phyloP scores from a whole-genome alignment of 2,329 filamentous ascomycete genomes.

The Pseudocercospora musae region DNA sequence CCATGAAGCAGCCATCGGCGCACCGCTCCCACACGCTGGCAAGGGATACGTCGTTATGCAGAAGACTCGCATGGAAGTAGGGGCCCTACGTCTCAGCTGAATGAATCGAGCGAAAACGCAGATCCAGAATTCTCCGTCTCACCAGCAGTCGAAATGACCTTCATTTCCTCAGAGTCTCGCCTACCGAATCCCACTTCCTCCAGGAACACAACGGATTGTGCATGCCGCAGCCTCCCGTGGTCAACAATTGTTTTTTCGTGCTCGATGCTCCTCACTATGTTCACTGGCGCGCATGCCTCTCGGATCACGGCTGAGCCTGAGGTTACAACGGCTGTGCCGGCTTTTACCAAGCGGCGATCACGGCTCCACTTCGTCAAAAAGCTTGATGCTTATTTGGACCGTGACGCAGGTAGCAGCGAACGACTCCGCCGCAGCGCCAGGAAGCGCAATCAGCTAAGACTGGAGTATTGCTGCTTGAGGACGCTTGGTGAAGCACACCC shows the following conservation, averaged over 20 bases:
- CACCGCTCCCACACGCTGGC: not conserved
- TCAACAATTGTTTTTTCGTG: not conserved
- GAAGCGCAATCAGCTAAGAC: not conserved
- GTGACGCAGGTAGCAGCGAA: not conserved
- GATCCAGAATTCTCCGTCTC: not conserved
- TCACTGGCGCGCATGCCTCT: not conserved
- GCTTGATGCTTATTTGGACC: constrained; percentile 1
- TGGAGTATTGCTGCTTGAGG: not conserved
- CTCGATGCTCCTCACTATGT: not conserved
- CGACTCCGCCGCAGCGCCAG: not conserved
- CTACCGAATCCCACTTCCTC: not conserved
- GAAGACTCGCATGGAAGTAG: not conserved
- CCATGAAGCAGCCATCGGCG: not conserved
- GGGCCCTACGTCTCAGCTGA: not conserved
- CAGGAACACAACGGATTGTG: not conserved
- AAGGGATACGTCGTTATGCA: not conserved
- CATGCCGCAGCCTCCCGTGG: not conserved
- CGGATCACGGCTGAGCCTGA: constrained; percentile 1
- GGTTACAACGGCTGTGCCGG: not conserved
- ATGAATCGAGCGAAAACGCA: constrained; percentile 1
- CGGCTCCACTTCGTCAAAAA: not conserved
- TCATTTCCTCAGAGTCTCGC: constrained; percentile 1
- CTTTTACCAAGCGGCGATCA: not conserved
- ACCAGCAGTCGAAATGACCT: not conserved
- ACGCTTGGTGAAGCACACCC: not conserved